Evolutionary conservation across 345 rosid genomes (phyloP).

Genomic region (Gossypium turneri): DNA sequence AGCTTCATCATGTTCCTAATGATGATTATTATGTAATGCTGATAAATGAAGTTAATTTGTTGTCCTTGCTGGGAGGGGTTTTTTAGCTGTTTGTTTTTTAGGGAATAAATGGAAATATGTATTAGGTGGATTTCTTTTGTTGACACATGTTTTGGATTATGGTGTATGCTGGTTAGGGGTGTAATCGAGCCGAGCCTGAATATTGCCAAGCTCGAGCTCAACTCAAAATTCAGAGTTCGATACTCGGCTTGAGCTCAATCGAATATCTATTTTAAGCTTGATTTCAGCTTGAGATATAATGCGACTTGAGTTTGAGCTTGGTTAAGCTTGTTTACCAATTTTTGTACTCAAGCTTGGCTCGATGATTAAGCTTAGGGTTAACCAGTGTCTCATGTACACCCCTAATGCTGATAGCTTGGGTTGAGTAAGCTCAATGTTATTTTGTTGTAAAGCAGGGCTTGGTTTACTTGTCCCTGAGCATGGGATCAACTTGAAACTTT

Average conservation of each 20-base stretch:
- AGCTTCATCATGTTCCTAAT: background rate
- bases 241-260: too few relatives aligned
- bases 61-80: background rate
- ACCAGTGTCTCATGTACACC: too few relatives aligned
- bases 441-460: background rate
- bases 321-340: too few relatives aligned
- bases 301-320: too few relatives aligned
- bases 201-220: too few relatives aligned
- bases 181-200: too few relatives aligned
- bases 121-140: background rate
- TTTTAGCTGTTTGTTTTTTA: background rate
- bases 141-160: background rate
- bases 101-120: background rate
- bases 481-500: background rate
- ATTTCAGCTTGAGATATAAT: too few relatives aligned
- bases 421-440: background rate
- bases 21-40: background rate
- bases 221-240: too few relatives aligned
- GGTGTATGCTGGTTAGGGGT: background rate
- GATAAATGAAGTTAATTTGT: background rate
- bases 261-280: too few relatives aligned
- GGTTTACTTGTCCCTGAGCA: background rate
- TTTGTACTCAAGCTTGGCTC: too few relatives aligned
- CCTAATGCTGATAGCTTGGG: background rate
- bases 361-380: too few relatives aligned